Evolutionary conservation across 352 stramenopile genomes (phyloP).

Genomic region (Phytophthora hibernalis): DNA sequence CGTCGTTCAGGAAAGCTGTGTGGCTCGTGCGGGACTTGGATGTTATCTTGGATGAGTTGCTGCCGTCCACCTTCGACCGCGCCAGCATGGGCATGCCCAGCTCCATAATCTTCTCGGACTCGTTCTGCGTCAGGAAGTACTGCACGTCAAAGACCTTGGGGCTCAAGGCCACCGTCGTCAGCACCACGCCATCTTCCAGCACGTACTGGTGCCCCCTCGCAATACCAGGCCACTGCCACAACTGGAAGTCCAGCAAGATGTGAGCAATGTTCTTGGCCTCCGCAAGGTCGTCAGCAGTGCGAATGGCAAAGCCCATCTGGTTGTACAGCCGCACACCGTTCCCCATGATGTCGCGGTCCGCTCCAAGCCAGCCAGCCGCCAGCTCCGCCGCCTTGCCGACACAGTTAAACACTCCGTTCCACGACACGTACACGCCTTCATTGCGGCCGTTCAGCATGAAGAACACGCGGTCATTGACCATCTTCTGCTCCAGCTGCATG

Average conservation of each 20-base stretch:
- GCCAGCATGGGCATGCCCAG: slow-evolving; percentile 53
- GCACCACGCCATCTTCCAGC: slow-evolving; percentile 67
- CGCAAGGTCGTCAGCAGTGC: slow-evolving; percentile 50
- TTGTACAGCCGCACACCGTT: slow-evolving; percentile 78
- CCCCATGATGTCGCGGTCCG: slow-evolving; percentile 63
- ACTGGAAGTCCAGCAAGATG: slow-evolving; percentile 81
- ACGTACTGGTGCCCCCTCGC: slow-evolving; percentile 70
- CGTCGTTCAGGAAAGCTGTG: slow-evolving; percentile 75
- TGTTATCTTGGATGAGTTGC: slow-evolving; percentile 66
- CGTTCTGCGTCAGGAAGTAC: slow-evolving; percentile 63
- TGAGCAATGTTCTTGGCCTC: slow-evolving; percentile 69
- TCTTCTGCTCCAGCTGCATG: slow-evolving; percentile 42
- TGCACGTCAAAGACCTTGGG: slow-evolving; percentile 84
- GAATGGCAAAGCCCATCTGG: slow-evolving; percentile 67
- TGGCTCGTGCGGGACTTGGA: slow-evolving; percentile 77
- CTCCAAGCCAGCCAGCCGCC: slow-evolving; percentile 66
- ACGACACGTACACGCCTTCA: slow-evolving; percentile 75
- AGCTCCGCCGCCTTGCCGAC: slow-evolving; percentile 48
- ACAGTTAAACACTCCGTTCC: slow-evolving; percentile 76
- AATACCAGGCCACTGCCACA: slow-evolving; percentile 85
- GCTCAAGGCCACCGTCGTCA: slow-evolving; percentile 69
- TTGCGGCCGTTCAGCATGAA: slow-evolving; percentile 86
- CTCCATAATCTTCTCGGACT: slow-evolving; percentile 66
- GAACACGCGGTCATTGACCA: slow-evolving; percentile 61
- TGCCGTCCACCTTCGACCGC: slow-evolving; percentile 73